phyloP scores from a whole-genome alignment of 768 basidiomycete genomes.

The Amanita fuliginea region DNA sequence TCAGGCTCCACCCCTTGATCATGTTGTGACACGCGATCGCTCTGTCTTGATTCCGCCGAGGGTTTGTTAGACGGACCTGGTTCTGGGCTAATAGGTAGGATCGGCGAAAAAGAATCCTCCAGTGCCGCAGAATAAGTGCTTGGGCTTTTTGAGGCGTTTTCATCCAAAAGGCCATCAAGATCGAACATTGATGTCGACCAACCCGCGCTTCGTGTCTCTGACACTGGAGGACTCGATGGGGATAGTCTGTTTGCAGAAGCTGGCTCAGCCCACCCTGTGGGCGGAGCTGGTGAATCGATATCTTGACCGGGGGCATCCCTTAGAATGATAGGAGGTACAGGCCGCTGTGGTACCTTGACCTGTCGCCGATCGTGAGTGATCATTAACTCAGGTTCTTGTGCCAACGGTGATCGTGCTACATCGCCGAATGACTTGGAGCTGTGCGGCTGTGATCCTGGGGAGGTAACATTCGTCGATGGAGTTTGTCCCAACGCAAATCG shows the following conservation, averaged over 20 bases:
- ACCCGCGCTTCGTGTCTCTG: not conserved
- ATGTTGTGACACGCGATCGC: not conserved
- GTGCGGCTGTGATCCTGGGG: not conserved
- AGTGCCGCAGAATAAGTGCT: constrained; percentile 13
- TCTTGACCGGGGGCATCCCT: constrained; percentile 11
- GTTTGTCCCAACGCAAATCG: not conserved
- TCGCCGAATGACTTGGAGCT: not conserved
- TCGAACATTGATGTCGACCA: constrained; percentile 10
- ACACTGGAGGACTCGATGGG: constrained; percentile 6
- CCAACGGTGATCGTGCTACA: not conserved
- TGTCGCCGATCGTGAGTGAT: not conserved
- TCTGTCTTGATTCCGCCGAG: not conserved
- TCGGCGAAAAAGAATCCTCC: constrained; percentile 18
- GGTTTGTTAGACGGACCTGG: not conserved
- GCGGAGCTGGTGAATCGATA: constrained; percentile 8
- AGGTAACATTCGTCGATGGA: constrained; percentile 1
- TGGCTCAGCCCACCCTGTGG: constrained; percentile 13
- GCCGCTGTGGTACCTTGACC: constrained; percentile 3
- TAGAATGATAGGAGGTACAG: constrained; percentile 21
- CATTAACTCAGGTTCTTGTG: not conserved
- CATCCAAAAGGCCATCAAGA: constrained; percentile 9
- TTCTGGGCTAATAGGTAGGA: constrained; percentile 12
- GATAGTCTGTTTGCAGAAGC: constrained; percentile 12
- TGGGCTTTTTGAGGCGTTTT: not conserved
- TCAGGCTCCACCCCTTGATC: not conserved